Percentiles rank a stretch among this genome's conserved stretches.
Evolutionary conservation across 2,329 filamentous ascomycete species (phyloP).

Genomic region (Intubia oerlemansii): DNA sequence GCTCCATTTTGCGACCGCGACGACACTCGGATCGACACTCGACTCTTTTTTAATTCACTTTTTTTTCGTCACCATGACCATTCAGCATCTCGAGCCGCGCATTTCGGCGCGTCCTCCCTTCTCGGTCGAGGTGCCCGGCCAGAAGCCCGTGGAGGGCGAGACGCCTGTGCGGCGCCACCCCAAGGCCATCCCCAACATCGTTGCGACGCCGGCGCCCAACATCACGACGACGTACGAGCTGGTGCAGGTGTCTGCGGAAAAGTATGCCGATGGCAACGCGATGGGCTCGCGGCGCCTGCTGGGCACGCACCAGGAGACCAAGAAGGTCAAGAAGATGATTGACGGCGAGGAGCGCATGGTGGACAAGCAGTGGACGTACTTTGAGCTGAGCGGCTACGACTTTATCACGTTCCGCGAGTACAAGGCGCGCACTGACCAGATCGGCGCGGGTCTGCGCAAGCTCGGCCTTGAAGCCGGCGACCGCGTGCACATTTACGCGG

Average conservation of each 20-base stretch:
- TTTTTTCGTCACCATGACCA: neutral
- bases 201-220: conserved; percentile 36
- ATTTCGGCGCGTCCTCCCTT: conserved; percentile 40
- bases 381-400: conserved; percentile 60
- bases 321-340: conserved; percentile 76
- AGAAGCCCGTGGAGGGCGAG: conserved; percentile 45
- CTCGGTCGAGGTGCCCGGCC: conserved; percentile 45
- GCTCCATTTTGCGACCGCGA: no score
- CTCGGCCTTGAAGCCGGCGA: conserved; percentile 49
- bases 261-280: conserved; percentile 42
- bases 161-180: conserved; percentile 52
- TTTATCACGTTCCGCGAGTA: conserved; percentile 65
- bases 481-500: conserved; percentile 60
- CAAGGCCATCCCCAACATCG: conserved; percentile 37
- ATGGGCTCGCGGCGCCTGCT: conserved; percentile 53
- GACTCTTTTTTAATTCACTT: no score
- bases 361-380: conserved; percentile 76
- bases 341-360: conserved; percentile 61
- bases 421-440: conserved; percentile 42
- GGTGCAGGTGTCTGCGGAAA: conserved; percentile 41
- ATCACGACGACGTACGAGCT: conserved; percentile 60
- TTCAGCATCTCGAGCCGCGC: conserved; percentile 15
- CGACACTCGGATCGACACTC: no score
- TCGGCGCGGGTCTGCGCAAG: conserved; percentile 51
- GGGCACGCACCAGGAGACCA: conserved; percentile 60